phyloP scores from a whole-genome alignment of 2,329 filamentous ascomycete genomes.

The Alternaria brassicicola region DNA sequence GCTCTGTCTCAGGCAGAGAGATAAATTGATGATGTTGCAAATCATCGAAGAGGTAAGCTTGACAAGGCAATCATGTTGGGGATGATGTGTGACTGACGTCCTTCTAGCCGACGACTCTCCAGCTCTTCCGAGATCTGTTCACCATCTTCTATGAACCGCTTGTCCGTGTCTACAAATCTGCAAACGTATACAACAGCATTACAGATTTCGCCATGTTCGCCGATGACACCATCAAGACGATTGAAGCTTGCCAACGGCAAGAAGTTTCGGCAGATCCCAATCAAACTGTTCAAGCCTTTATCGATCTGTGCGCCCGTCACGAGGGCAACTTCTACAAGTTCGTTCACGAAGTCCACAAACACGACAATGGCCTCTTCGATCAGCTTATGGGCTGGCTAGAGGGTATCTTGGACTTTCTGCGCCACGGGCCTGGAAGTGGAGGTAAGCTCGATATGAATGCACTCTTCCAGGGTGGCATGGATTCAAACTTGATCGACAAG shows the following conservation, averaged over 20 bases:
- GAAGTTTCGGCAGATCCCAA: conserved; percentile 96
- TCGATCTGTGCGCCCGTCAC: conserved; percentile 92
- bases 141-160: conserved; percentile 99
- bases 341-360: conserved; percentile 94
- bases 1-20: conserved; percentile 84
- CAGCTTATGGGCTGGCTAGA: conserved; percentile 98
- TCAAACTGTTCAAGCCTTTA: conserved; percentile 97
- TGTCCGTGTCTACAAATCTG: conserved; percentile 96
- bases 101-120: conserved; percentile 79
- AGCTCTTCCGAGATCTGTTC: conserved; percentile 93
- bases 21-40: conserved; percentile 96
- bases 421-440: conserved; percentile 76
- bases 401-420: conserved; percentile 89
- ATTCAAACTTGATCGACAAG: conserved; percentile 71
- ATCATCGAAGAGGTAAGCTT: conserved; percentile 78
- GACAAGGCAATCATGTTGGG: background rate
- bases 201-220: conserved; percentile 94
- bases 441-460: conserved; percentile 94
- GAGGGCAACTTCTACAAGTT: conserved; percentile 99
- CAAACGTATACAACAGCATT: conserved; percentile 96
- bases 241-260: conserved; percentile 69
- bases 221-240: conserved; percentile 87
- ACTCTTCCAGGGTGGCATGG: conserved; percentile 80
- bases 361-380: conserved; percentile 95
- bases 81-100: conserved; percentile 25